Evolutionary conservation across 495 filamentous ascomycete genomes (phyloP).

Genomic region (Hyphodiscus hymeniophilus): DNA sequence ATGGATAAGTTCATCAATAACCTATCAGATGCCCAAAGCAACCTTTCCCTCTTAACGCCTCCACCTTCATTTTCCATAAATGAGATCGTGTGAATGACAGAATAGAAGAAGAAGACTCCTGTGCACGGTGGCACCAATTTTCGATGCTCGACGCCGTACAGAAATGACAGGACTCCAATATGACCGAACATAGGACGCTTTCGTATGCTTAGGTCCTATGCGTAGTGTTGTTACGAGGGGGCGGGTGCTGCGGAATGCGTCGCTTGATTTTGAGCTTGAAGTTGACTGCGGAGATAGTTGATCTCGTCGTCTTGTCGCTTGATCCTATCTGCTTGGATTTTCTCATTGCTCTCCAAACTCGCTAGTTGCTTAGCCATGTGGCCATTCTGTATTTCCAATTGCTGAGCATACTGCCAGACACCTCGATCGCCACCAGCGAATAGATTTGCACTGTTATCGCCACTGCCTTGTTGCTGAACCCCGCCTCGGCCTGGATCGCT

Average conservation of each 20-base stretch:
- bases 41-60: conserved; percentile 8
- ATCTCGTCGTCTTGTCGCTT: conserved; percentile 30
- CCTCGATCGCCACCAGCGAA: conserved; percentile 34
- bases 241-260: conserved; percentile 4
- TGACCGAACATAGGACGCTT: conserved; percentile 13
- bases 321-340: conserved; percentile 31
- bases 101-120: conserved; percentile 7
- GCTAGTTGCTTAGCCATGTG: conserved; percentile 27
- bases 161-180: conserved; percentile 13
- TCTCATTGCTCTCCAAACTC: conserved; percentile 32
- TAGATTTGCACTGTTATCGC: conserved; percentile 34
- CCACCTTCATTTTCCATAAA: conserved; percentile 4
- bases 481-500: conserved; percentile 7
- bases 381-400: conserved; percentile 40
- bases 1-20: conserved; percentile 12
- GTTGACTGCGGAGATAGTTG: conserved; percentile 25
- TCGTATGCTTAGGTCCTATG: conserved; percentile 19
- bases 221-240: conserved; percentile 15
- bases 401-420: conserved; percentile 41
- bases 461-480: conserved; percentile 22
- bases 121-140: conserved; percentile 19
- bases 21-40: not conserved
- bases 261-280: conserved; percentile 15
- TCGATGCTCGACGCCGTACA: conserved; percentile 13
- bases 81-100: conserved; percentile 4